A percentile compares a stretch with the other conserved stretches of the same genome.
phyloP scores from a whole-genome alignment of 2,329 filamentous ascomycete species.

The Saccharata proteae region DNA sequence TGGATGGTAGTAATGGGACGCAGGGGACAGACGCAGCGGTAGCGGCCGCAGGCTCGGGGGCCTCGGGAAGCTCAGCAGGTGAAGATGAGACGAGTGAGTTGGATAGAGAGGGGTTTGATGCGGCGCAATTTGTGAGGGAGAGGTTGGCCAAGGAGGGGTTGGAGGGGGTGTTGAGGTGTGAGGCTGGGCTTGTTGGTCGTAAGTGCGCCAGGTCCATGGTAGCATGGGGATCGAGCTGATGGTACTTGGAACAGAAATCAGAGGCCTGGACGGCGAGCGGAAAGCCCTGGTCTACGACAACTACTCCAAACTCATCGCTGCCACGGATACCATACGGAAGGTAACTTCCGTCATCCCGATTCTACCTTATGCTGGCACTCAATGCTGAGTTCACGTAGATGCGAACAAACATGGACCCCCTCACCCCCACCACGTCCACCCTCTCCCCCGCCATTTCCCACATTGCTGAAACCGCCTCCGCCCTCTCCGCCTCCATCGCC shows the following conservation, averaged over 20 bases:
- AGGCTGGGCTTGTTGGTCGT: conserved; percentile 53
- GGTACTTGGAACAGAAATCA: conserved; percentile 48
- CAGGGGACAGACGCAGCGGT: conserved; percentile 21
- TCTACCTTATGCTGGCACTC: not conserved
- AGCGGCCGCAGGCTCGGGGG: conserved; percentile 23
- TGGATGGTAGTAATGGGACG: conserved; percentile 19
- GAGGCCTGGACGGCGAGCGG: conserved; percentile 85
- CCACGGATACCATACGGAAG: conserved; percentile 88
- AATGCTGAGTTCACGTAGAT: conserved; percentile 36
- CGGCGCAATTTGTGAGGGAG: conserved; percentile 53
- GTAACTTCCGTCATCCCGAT: conserved; percentile 22
- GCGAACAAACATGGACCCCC: conserved; percentile 68
- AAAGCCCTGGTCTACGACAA: conserved; percentile 98
- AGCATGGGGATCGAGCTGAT: conserved; percentile 3
- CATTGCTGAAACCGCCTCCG: conserved; percentile 51
- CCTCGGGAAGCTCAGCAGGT: conserved; percentile 29
- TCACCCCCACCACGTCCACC: conserved; percentile 61
- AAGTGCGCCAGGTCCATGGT: conserved; percentile 9
- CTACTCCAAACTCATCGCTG: conserved; percentile 92
- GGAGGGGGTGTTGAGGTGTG: conserved; percentile 56
- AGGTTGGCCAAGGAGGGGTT: conserved; percentile 52
- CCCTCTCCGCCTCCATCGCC: conserved; percentile 27
- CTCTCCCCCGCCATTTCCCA: conserved; percentile 62
- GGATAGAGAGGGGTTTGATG: conserved; percentile 60
- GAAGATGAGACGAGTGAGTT: conserved; percentile 55